These are phyloP conservation scores for Zea luxurians DNA, from an alignment of 176 grass and related monocot genomes.

Conservation along the genomic window DNA sequence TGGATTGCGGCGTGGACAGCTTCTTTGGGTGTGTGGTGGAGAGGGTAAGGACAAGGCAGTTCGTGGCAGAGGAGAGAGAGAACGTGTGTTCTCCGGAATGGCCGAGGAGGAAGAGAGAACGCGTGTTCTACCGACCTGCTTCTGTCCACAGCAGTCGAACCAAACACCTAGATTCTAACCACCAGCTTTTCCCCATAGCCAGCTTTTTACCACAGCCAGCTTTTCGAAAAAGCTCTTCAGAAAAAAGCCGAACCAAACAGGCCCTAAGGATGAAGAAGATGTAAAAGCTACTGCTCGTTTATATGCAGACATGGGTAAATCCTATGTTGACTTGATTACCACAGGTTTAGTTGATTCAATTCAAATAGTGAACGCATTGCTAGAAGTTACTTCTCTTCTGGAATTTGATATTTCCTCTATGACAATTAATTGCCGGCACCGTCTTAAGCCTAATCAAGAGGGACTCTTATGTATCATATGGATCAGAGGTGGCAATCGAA, in stretches of 20 bases:
- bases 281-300: conserved; percentile 97
- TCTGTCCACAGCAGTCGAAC: too few species aligned
- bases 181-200: too few species aligned
- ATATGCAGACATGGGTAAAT: conserved; percentile 98
- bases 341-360: conserved; percentile 86
- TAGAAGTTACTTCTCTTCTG: conserved; percentile 86
- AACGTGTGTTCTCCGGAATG: background rate
- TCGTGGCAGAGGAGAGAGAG: background rate
- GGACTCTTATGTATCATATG: conserved; percentile 72
- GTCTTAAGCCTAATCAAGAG: conserved; percentile 75
- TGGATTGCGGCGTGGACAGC: conserved; percentile 29
- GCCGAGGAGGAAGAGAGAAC: background rate
- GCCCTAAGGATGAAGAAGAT: conserved; percentile 99
- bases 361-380: conserved; percentile 87
- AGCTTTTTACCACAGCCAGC: too few species aligned
- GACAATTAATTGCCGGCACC: conserved; percentile 99
- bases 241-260: too few species aligned
- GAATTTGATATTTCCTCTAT: conserved; percentile 99
- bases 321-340: conserved; percentile 97
- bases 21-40: conserved; percentile 28
- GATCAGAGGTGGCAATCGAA: conserved; percentile 69
- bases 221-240: too few species aligned
- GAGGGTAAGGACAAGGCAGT: background rate
- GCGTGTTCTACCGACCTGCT: too few species aligned
- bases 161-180: too few species aligned